Conservation (phyloP, 176 grass and related monocot species). For the Oryza coarctata region DNA sequence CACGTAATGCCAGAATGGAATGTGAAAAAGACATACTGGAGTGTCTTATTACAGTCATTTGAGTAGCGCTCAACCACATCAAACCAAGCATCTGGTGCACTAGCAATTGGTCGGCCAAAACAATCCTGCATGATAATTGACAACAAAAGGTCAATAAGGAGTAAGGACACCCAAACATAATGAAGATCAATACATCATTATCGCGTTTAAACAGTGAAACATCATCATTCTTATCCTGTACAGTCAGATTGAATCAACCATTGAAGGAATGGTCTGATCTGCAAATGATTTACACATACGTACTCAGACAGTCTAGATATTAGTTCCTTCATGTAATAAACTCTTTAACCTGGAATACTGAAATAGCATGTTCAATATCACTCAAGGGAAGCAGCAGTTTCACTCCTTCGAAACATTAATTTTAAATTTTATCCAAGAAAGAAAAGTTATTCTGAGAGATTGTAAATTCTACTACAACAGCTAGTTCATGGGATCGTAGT, state of each 20-base stretch:
- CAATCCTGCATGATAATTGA: conserved; percentile 59
- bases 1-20: neutral
- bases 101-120: conserved; percentile 82
- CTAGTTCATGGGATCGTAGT: neutral
- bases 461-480: neutral
- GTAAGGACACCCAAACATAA: neutral
- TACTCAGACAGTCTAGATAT: neutral
- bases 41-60: conserved; percentile 89
- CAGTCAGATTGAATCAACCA: neutral
- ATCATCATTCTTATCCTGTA: neutral
- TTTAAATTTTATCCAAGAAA: neutral
- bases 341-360: neutral
- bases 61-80: conserved; percentile 81
- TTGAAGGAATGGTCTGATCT: neutral
- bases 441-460: neutral
- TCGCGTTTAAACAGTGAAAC: neutral
- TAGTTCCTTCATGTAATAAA: neutral
- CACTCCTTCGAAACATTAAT: conserved; percentile 6
- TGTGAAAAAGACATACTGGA: conserved; percentile 41
- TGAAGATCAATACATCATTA: neutral
- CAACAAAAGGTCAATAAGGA: neutral
- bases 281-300: neutral
- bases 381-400: neutral
- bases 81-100: conserved; percentile 83
- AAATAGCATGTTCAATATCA: neutral